Percentiles rank a stretch among this genome's conserved stretches.
phyloP scores from a whole-genome alignment of 176 grass and related monocot species.

The Phoenix roebelenii region DNA sequence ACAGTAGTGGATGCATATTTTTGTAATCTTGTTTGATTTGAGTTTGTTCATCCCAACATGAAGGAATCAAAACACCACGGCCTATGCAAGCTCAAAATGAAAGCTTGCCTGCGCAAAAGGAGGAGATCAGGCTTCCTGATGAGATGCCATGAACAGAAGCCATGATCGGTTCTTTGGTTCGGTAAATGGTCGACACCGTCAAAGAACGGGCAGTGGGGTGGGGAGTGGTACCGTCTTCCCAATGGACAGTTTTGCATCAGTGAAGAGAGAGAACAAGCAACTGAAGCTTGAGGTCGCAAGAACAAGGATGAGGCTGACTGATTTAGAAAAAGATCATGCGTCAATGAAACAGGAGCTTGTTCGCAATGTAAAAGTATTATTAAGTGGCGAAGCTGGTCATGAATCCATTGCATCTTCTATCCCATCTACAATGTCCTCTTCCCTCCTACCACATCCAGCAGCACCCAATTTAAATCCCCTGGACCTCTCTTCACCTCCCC shows the following conservation, averaged over 20 bases:
- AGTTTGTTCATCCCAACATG: constrained; percentile 52
- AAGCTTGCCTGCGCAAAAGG: constrained; percentile 71
- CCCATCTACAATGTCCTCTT: constrained; percentile 29
- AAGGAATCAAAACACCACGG: constrained; percentile 84
- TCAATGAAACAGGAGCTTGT: constrained; percentile 89
- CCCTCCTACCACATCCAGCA: constrained; percentile 24
- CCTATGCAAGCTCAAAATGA: constrained; percentile 91
- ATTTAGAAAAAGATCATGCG: constrained; percentile 95
- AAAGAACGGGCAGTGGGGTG: constrained; percentile 67
- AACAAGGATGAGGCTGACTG: constrained; percentile 81
- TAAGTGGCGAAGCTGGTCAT: background rate
- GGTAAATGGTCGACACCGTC: constrained; percentile 9
- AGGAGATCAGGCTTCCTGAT: constrained; percentile 77
- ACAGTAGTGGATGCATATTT: too few species aligned
- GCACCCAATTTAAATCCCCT: constrained; percentile 49
- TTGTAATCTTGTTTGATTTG: too few species aligned
- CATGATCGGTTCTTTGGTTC: constrained; percentile 62
- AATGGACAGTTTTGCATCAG: constrained; percentile 88
- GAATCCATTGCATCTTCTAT: too few species aligned
- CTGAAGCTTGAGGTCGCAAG: constrained; percentile 86
- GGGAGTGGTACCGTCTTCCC: constrained; percentile 76
- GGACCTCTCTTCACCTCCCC: constrained; percentile 9
- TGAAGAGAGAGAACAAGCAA: constrained; percentile 78
- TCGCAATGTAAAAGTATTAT: background rate
- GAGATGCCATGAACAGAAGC: constrained; percentile 45